Base-by-base conservation (phyloP, 2,329 filamentous ascomycete genomes). In the Pseudogymnoascus sp. region DNA sequence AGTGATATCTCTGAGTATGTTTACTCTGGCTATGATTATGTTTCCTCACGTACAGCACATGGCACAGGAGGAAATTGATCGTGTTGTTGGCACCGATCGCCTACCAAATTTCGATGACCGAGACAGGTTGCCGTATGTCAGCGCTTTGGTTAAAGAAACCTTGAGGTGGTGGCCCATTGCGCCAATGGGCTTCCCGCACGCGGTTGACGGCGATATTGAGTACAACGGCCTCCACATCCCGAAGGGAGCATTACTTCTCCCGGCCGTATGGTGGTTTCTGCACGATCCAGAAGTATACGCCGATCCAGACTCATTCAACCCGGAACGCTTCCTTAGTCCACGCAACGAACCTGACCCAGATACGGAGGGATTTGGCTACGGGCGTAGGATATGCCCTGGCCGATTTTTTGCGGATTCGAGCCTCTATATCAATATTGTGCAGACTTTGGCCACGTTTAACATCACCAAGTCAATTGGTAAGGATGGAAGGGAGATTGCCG, bases 181-280 rank as follows among this genome's bases (percentile, higher is more conserved):
- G 2, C 75, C 77, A 1, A 68, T 79, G 3, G 78, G 77, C 3
- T 76, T 84, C 30, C 81, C 82, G 1, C 81, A 84, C 67, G 74
- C 72, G 52, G 73, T 79, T 10, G 73, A 76, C 2, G 69, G 76
- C 55, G 81, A 84, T 57, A 82, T 84, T 60, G 71, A 76, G 12
- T 84, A 83, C 65, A 73, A 79, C 21, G 80, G 76, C 45, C 77
- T 79, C 66, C 74, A 75, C 62, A 82, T 84, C 57, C 80, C 79
- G 9, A 76, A 76, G 13, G 81, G 80, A 2, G 74, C 73, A 57
- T 72, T 72, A 5, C 15, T 63, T 15, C 26, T 37, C 15, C 21
- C 28, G 13, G 56, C 39, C 12, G 55, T 41, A 5, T 61, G 57
- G 48, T 59, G 57, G 10, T 59, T 62, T 18, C 19, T 30, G 9